phyloP scores from a whole-genome alignment of 2,329 filamentous ascomycete species.

The Cytospora leucostoma region DNA sequence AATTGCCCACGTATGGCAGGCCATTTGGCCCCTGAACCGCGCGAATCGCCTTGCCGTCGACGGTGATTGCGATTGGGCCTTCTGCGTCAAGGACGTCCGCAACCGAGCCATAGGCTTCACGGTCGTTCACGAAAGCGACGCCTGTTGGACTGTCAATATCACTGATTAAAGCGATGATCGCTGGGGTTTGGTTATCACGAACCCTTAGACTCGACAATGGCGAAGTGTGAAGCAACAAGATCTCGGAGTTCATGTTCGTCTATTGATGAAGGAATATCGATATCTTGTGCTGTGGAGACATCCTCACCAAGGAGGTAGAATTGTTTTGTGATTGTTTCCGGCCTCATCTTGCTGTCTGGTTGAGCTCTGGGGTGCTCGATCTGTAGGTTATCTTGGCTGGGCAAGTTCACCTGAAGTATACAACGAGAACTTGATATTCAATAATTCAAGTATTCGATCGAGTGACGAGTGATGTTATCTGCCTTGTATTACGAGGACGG shows the following conservation, averaged over 20 bases:
- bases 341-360: slow-evolving; percentile 34
- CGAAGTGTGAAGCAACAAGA: slow-evolving; percentile 45
- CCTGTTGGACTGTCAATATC: slow-evolving; percentile 32
- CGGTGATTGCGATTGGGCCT: slow-evolving; percentile 44
- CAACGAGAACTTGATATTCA: not conserved
- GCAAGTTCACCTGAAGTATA: not conserved
- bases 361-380: not conserved
- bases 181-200: slow-evolving; percentile 15
- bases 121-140: slow-evolving; percentile 40
- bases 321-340: slow-evolving; percentile 34
- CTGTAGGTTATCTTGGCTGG: not conserved
- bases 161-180: not conserved
- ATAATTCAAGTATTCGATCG: not conserved
- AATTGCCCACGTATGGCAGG: slow-evolving; percentile 54
- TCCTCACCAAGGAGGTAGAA: slow-evolving; percentile 48
- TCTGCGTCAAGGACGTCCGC: slow-evolving; percentile 40
- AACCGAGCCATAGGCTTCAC: slow-evolving; percentile 36
- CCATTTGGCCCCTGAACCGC: slow-evolving; percentile 52
- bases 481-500: not conserved
- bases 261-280: slow-evolving; percentile 40
- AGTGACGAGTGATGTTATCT: not conserved
- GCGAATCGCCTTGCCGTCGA: slow-evolving; percentile 52
- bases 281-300: slow-evolving; percentile 38
- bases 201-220: slow-evolving; percentile 46
- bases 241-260: slow-evolving; percentile 43